Conservation (phyloP, 176 grass and related monocot genomes). For the Ensete ventricosum region DNA sequence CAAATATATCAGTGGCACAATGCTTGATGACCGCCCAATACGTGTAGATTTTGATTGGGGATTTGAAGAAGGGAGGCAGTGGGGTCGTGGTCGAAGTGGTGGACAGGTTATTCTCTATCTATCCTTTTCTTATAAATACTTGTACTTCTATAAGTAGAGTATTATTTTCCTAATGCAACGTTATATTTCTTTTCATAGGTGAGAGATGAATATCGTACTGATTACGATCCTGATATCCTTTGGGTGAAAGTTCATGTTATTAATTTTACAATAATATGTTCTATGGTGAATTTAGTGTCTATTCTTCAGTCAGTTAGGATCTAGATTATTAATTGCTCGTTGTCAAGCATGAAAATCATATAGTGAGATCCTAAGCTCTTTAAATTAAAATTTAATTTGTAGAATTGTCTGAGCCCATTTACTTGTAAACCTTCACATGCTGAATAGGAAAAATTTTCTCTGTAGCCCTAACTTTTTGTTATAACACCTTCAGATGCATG, state of each 20-base stretch:
- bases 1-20: slow-evolving; percentile 96
- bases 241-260: neutral
- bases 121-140: neutral
- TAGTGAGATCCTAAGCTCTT: neutral
- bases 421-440: neutral
- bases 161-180: neutral
- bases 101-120: slow-evolving; percentile 49
- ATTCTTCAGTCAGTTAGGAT: neutral
- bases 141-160: neutral
- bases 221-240: slow-evolving; percentile 89
- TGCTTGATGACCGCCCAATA: slow-evolving; percentile 90
- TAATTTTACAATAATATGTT: neutral
- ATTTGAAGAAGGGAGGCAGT: slow-evolving; percentile 50
- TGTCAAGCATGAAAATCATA: neutral
- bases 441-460: neutral
- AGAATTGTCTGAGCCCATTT: neutral
- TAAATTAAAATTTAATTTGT: neutral
- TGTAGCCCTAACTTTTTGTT: neutral
- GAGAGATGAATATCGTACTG: slow-evolving; percentile 93
- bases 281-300: neutral
- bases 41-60: slow-evolving; percentile 70
- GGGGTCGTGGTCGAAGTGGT: slow-evolving; percentile 93
- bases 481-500: neutral
- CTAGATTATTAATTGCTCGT: neutral
- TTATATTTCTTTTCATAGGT: slow-evolving; percentile 32